These are phyloP conservation scores for Spencermartinsiella ligniputridi DNA, from an alignment of 1,139 yeast species.

Conservation along the genomic window DNA sequence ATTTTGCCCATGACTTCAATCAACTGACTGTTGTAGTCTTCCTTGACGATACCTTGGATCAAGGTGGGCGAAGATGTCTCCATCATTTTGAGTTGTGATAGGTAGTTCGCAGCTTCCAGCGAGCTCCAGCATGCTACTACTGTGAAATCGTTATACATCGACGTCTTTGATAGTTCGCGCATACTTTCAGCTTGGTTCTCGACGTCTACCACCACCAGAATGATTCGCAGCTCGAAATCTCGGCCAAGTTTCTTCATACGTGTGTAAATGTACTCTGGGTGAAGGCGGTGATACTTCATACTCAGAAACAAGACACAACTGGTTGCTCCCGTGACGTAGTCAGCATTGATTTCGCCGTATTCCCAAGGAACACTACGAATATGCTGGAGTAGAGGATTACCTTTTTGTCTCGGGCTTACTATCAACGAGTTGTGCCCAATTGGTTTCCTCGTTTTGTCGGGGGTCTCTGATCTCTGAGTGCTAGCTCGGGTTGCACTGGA, in stretches of 20 bases:
- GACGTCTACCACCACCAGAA: slow-evolving; percentile 73
- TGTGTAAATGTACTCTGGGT: slow-evolving; percentile 79
- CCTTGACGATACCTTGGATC: slow-evolving; percentile 43
- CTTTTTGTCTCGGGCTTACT: slow-evolving; percentile 50
- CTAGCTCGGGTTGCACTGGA: neutral
- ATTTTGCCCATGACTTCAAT: slow-evolving; percentile 50
- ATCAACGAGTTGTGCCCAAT: slow-evolving; percentile 31
- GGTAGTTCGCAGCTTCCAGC: slow-evolving; percentile 81
- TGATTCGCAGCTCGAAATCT: slow-evolving; percentile 48
- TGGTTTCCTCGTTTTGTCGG: slow-evolving; percentile 9
- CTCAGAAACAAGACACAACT: slow-evolving; percentile 69
- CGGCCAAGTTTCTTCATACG: slow-evolving; percentile 58
- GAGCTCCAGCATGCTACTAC: slow-evolving; percentile 74
- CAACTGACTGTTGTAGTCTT: slow-evolving; percentile 48
- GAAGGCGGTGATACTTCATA: slow-evolving; percentile 75
- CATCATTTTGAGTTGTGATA: slow-evolving; percentile 36
- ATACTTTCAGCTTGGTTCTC: slow-evolving; percentile 68
- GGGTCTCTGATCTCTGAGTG: neutral
- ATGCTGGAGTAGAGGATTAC: slow-evolving; percentile 50
- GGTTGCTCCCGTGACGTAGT: slow-evolving; percentile 62
- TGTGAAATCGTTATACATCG: slow-evolving; percentile 62
- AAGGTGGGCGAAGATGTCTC: slow-evolving; percentile 33
- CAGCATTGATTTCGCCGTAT: slow-evolving; percentile 45
- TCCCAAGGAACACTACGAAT: slow-evolving; percentile 47
- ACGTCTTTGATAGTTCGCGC: slow-evolving; percentile 63